Percentiles rank a stretch among this genome's conserved stretches.
Conservation (phyloP, 1,139 yeast genomes). For the Scheffersomyces lignicola region DNA sequence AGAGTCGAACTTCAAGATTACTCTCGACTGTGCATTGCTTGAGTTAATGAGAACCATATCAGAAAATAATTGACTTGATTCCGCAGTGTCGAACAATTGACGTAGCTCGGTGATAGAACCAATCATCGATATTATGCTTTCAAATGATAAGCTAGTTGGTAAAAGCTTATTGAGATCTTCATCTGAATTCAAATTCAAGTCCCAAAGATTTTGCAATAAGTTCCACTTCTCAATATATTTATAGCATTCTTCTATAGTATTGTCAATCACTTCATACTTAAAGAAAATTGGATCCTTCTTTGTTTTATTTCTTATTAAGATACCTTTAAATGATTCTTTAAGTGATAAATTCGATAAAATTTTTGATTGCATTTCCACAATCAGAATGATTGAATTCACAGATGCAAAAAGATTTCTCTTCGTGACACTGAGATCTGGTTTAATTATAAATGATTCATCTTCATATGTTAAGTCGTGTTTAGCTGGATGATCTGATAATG, state of each 20-base stretch:
- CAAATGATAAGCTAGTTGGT: slow-evolving; percentile 28
- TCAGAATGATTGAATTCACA: slow-evolving; percentile 13
- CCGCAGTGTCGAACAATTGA: slow-evolving; percentile 53
- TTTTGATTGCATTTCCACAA: slow-evolving; percentile 14
- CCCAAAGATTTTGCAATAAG: slow-evolving; percentile 62
- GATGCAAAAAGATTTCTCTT: slow-evolving; percentile 16
- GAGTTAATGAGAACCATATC: slow-evolving; percentile 40
- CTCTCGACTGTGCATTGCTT: slow-evolving; percentile 54
- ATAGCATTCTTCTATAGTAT: slow-evolving; percentile 23
- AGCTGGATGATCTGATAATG: slow-evolving; percentile 3
- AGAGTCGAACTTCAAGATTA: slow-evolving; percentile 54
- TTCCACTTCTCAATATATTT: slow-evolving; percentile 53
- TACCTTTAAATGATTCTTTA: slow-evolving; percentile 2
- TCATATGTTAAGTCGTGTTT: slow-evolving; percentile 41
- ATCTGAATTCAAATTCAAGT: slow-evolving; percentile 25
- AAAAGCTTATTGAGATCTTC: slow-evolving; percentile 22
- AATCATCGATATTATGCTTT: slow-evolving; percentile 49
- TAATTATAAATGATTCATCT: slow-evolving; percentile 43
- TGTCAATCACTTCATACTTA: slow-evolving; percentile 19
- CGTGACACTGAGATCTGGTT: slow-evolving; percentile 27
- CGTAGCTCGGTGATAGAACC: slow-evolving; percentile 48
- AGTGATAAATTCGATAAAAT: slow-evolving; percentile 7
- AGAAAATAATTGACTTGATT: slow-evolving; percentile 36
- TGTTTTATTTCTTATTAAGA: slow-evolving; percentile 2
- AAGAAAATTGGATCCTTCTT: background rate